A percentile compares a stretch with the other conserved stretches of the same genome.
Conservation (phyloP, 1,139 yeast species). For the Arxiozyma slooffiae region DNA sequence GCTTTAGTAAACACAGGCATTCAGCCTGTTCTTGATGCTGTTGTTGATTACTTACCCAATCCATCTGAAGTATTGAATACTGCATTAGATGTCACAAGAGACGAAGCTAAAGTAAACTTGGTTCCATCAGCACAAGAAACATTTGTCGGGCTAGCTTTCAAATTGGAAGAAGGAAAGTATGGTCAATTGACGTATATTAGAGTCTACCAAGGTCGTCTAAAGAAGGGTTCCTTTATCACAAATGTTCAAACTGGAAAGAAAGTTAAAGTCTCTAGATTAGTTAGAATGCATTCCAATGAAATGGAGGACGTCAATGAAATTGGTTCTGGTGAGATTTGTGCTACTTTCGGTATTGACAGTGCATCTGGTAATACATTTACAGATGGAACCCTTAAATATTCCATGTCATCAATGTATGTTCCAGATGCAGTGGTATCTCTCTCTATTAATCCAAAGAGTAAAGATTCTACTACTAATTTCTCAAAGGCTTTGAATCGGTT, state of each 20-base stretch:
- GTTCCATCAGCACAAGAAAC: slow-evolving; percentile 68
- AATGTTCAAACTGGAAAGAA: slow-evolving; percentile 90
- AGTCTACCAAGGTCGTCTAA: slow-evolving; percentile 90
- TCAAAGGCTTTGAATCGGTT: slow-evolving; percentile 95
- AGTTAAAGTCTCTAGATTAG: slow-evolving; percentile 89
- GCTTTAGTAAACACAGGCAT: slow-evolving; percentile 93
- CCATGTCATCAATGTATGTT: slow-evolving; percentile 96
- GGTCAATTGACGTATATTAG: slow-evolving; percentile 96
- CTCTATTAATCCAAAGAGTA: slow-evolving; percentile 78
- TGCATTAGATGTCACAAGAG: slow-evolving; percentile 67
- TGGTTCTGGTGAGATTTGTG: slow-evolving; percentile 98
- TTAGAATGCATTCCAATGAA: slow-evolving; percentile 97
- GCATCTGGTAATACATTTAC: slow-evolving; percentile 98
- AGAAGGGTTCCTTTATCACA: slow-evolving; percentile 80
- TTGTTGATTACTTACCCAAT: slow-evolving; percentile 89
- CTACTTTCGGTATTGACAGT: slow-evolving; percentile 98
- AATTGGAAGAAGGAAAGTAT: slow-evolving; percentile 94
- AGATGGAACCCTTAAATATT: slow-evolving; percentile 64
- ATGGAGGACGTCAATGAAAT: slow-evolving; percentile 96
- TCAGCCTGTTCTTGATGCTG: slow-evolving; percentile 92
- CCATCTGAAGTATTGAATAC: slow-evolving; percentile 88
- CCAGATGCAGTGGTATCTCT: slow-evolving; percentile 97
- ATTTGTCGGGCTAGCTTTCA: slow-evolving; percentile 93
- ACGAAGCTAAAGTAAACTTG: slow-evolving; percentile 65
- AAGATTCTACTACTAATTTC: slow-evolving; percentile 69